A percentile compares a stretch with the other conserved stretches of the same genome.
Conservation (phyloP, 2,329 filamentous ascomycete genomes). For the Tolypocladium amazonense region DNA sequence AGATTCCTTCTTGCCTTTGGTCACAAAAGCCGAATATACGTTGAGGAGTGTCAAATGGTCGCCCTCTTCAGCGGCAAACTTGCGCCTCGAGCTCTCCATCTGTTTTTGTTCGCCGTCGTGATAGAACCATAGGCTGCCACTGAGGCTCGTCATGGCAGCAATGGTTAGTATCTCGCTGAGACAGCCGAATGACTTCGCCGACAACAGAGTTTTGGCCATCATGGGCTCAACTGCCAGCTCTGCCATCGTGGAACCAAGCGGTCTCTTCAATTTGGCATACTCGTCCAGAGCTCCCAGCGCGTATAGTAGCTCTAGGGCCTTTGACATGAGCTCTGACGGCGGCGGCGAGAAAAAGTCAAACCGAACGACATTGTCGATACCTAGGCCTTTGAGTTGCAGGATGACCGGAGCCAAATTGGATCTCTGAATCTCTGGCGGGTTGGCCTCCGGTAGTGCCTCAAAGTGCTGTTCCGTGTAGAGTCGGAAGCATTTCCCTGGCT, state of each 20-base stretch:
- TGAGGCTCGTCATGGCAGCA: slow-evolving; percentile 84
- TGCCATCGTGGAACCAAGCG: slow-evolving; percentile 83
- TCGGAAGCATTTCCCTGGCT: slow-evolving; percentile 85
- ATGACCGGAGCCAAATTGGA: slow-evolving; percentile 83
- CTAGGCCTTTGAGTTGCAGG: slow-evolving; percentile 85
- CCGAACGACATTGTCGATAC: slow-evolving; percentile 85
- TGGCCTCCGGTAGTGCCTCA: slow-evolving; percentile 54
- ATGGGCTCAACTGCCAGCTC: slow-evolving; percentile 90
- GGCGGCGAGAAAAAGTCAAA: slow-evolving; percentile 86
- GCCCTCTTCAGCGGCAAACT: slow-evolving; percentile 86
- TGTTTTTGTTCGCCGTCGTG: slow-evolving; percentile 67
- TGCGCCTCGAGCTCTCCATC: slow-evolving; percentile 63
- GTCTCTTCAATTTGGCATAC: slow-evolving; percentile 81
- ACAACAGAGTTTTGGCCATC: slow-evolving; percentile 82
- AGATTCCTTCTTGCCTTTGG: slow-evolving; percentile 69
- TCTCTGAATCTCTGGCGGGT: slow-evolving; percentile 82
- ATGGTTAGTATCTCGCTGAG: slow-evolving; percentile 82
- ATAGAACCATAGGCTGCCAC: slow-evolving; percentile 73
- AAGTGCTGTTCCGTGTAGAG: slow-evolving; percentile 76
- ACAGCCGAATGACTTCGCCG: slow-evolving; percentile 64
- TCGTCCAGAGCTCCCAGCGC: slow-evolving; percentile 78
- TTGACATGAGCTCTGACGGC: slow-evolving; percentile 72
- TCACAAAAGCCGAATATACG: slow-evolving; percentile 82
- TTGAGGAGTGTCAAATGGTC: slow-evolving; percentile 91
- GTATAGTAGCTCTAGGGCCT: slow-evolving; percentile 79